Base-by-base conservation (phyloP, 2,329 filamentous ascomycete genomes). In the Harringtonia aguacate region DNA sequence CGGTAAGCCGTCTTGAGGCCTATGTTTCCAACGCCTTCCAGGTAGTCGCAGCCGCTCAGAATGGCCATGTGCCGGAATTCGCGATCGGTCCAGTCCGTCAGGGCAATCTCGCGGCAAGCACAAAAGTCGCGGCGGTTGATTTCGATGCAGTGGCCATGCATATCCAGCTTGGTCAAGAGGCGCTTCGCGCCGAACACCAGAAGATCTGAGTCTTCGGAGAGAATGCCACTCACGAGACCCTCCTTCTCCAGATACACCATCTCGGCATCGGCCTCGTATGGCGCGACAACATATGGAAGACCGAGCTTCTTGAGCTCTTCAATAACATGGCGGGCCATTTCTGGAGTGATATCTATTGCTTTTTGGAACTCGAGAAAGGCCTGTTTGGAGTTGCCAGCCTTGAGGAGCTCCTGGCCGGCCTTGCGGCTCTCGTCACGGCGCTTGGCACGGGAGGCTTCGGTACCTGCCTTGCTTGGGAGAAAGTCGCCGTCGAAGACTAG, bases 221-320 rank as follows among this genome's bases (percentile, higher is more conserved):
- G 67, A 50, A 98, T 94, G 22, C 87, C 94, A 53, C 81, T 69
- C 53, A 95, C 84, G 41, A 89, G 68, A 1, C 90, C 90, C 47
- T 86, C 77, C 40, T 81, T 80, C 63, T 98, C 92, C 31, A 98
- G 73, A 58, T 97, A 98, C 22, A 88, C 89, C 54, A 98, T 73
- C 62, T 98, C 90, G n/a, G 90, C 83, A 62, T 98, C 92, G 38
- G 92, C 92, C 68, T 98, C 92, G 63, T 95, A 98, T 0, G 92
- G 92, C 1, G 92, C 92, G 17, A 98, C 94, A 44, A 98, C 73
- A 58, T 95, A 97, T 46, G 86, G 76, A 15, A 98, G 74, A 33
- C 79, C 73, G 56, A 81, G 68, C 55, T 78, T 77, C 65, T 94
- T 95, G 55, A 97, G 71, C 60, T 94, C 86, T 53, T 95, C 88